A percentile compares a stretch with the other conserved stretches of the same genome.
These are phyloP conservation scores for Citrus australasica DNA, from an alignment of 345 rosid species.

Conservation along the genomic window DNA sequence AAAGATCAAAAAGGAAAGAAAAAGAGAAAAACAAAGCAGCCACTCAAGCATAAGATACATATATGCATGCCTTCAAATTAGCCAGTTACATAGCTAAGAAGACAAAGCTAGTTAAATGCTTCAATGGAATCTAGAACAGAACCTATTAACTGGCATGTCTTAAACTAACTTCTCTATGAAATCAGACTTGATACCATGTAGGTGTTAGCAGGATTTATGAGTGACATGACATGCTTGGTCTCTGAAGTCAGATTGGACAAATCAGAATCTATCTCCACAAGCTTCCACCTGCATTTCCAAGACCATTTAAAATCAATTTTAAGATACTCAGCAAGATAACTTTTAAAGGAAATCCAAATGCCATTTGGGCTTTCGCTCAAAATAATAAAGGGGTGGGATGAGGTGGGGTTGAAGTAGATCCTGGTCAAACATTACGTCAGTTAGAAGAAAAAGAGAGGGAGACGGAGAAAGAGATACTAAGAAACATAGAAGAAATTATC, in stretches of 20 bases:
- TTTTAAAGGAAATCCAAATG: conserved; percentile 6
- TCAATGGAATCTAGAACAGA: conserved; percentile 12
- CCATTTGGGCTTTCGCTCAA: background rate
- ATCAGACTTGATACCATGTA: conserved; percentile 58
- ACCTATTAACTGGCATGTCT: background rate
- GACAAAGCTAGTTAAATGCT: background rate
- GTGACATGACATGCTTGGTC: conserved; percentile 72
- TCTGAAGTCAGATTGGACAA: conserved; percentile 59
- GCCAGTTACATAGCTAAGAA: conserved; percentile 3
- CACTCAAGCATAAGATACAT: background rate
- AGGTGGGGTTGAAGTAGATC: background rate
- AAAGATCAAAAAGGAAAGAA: background rate
- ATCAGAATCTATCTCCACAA: conserved; percentile 85
- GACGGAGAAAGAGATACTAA: background rate
- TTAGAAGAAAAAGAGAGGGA: background rate
- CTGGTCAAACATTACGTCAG: background rate
- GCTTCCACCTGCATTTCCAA: conserved; percentile 75
- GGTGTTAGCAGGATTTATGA: conserved; percentile 82
- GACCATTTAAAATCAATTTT: conserved; percentile 5
- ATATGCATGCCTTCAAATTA: background rate
- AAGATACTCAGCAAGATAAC: background rate
- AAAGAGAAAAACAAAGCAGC: background rate
- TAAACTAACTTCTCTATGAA: background rate
- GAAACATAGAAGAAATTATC: background rate
- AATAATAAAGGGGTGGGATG: background rate